Conservation (phyloP, 169 alveolate species). For the Babesia ovata region DNA sequence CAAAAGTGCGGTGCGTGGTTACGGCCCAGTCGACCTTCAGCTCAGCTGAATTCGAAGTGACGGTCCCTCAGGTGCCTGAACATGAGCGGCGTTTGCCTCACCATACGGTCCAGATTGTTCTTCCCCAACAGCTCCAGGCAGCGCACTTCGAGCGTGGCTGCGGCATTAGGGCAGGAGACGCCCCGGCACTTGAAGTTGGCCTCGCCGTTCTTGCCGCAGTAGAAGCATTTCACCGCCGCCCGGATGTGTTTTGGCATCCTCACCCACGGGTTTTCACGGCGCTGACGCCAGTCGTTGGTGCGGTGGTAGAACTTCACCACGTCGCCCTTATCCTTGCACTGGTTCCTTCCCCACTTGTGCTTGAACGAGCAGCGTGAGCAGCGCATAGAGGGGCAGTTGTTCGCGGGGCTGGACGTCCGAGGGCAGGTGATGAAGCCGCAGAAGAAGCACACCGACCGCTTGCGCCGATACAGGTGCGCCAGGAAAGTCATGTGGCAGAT, state of each 20-base stretch:
- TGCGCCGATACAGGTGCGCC: conserved; percentile 59
- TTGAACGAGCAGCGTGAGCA: conserved; percentile 43
- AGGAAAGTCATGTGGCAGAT: conserved; percentile 35
- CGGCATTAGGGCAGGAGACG: conserved; percentile 50
- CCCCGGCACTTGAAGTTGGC: conserved; percentile 60
- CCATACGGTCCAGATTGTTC: conserved; percentile 11
- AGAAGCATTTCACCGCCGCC: conserved; percentile 35
- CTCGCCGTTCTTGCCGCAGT: conserved; percentile 60
- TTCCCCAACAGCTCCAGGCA: conserved; percentile 62
- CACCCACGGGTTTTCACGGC: conserved; percentile 50
- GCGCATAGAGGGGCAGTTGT: conserved; percentile 33
- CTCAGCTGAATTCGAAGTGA: conserved; percentile 40
- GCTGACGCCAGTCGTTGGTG: conserved; percentile 52
- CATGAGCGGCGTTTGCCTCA: conserved; percentile 42
- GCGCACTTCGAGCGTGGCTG: conserved; percentile 36
- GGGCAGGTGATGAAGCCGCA: conserved; percentile 58
- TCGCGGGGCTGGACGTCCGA: conserved; percentile 28
- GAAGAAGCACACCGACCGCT: conserved; percentile 59
- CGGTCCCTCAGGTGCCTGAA: conserved; percentile 49
- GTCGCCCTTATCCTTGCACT: conserved; percentile 48
- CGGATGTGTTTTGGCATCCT: conserved; percentile 29
- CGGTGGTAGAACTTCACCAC: conserved; percentile 35
- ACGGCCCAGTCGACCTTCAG: neutral
- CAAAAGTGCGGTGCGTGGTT: neutral
- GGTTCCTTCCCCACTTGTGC: conserved; percentile 54